Conservation (phyloP, 2,329 filamentous ascomycete genomes). For the Magnaporthiopsis rhizophila region DNA sequence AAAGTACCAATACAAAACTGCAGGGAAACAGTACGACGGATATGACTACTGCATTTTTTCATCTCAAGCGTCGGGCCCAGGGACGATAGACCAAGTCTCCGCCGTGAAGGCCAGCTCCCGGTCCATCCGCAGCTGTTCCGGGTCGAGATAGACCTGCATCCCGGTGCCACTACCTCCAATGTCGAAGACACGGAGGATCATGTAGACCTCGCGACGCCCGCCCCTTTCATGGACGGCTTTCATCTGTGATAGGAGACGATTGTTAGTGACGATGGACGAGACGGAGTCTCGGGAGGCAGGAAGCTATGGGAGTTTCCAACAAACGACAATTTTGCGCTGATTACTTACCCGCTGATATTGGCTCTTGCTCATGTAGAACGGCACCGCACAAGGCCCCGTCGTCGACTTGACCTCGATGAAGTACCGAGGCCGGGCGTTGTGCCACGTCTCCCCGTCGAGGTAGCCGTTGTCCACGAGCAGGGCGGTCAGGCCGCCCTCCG, state of each 20-base stretch:
- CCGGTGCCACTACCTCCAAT: conserved; percentile 21
- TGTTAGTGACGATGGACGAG: no score
- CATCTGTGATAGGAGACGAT: conserved; percentile 5
- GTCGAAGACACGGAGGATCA: conserved; percentile 20
- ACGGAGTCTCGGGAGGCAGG: no score
- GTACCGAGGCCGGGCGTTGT: conserved; percentile 26
- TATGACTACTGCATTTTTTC: no score
- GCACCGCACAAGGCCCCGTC: conserved; percentile 24
- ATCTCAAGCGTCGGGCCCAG: no score
- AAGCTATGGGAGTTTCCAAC: no score
- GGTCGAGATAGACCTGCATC: conserved; percentile 33
- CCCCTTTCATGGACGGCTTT: background rate
- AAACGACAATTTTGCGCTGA: no score
- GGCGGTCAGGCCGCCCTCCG: conserved; percentile 22
- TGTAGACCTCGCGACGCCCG: conserved; percentile 22
- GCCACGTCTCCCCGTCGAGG: conserved; percentile 20
- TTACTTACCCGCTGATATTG: conserved; percentile 36
- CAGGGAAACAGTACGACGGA: no score
- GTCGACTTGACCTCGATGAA: conserved; percentile 46
- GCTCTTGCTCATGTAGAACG: conserved; percentile 38
- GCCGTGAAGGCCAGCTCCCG: conserved; percentile 17
- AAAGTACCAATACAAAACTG: no score
- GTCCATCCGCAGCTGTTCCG: conserved; percentile 18
- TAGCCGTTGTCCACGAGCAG: conserved; percentile 27
- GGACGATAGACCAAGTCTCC: conserved; percentile 15